Conservation (phyloP, 306 rosid species). For the Mimosa pudica region DNA sequence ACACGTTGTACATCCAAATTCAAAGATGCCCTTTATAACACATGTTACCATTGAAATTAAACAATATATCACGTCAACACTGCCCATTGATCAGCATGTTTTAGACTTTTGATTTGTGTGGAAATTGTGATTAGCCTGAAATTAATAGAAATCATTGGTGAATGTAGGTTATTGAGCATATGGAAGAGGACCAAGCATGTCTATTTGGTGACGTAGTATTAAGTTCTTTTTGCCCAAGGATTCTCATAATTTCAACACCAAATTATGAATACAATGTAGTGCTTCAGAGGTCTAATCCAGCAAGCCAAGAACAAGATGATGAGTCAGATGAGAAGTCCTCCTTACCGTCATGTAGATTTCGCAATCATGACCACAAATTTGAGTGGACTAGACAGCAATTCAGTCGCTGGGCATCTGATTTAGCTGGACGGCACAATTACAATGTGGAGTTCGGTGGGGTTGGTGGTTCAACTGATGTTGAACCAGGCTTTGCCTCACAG, state of each 20-base stretch:
- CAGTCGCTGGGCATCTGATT: slow-evolving; percentile 72
- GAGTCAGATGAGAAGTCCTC: slow-evolving; percentile 68
- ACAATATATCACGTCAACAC: slow-evolving; percentile 16
- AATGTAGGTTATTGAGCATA: slow-evolving; percentile 89
- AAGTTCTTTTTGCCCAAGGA: slow-evolving; percentile 65
- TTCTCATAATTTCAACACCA: slow-evolving; percentile 93
- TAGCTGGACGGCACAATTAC: slow-evolving; percentile 75
- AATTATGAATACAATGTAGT: slow-evolving; percentile 89
- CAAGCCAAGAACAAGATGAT: slow-evolving; percentile 65
- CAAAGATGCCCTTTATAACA: background rate
- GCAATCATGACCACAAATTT: slow-evolving; percentile 93
- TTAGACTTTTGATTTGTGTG: background rate
- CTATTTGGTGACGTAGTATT: slow-evolving; percentile 76
- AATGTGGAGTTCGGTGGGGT: slow-evolving; percentile 84
- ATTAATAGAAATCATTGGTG: slow-evolving; percentile 22
- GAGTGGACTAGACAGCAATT: slow-evolving; percentile 97
- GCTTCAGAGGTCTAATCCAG: slow-evolving; percentile 63
- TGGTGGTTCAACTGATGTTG: slow-evolving; percentile 75
- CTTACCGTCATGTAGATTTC: slow-evolving; percentile 68
- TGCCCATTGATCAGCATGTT: slow-evolving; percentile 16
- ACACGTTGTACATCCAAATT: background rate
- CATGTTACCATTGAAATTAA: slow-evolving; percentile 22
- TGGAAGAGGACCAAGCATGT: slow-evolving; percentile 93
- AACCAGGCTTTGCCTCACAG: slow-evolving; percentile 98
- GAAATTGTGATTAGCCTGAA: slow-evolving; percentile 17